These are phyloP conservation scores for Penicillium odoratum DNA, from an alignment of 495 filamentous ascomycete species.

Conservation along the genomic window DNA sequence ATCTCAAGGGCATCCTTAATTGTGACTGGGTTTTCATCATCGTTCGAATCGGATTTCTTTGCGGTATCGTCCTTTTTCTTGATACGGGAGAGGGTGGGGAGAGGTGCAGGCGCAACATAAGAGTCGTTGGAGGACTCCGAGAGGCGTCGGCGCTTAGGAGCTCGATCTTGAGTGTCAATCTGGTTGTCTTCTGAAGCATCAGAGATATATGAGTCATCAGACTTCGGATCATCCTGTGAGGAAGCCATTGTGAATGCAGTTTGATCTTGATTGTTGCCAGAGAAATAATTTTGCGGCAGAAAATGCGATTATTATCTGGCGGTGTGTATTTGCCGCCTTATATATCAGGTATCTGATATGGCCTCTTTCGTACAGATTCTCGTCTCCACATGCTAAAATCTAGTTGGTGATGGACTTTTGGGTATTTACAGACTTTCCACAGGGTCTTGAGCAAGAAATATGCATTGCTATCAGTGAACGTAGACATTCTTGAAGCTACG, in stretches of 20 bases:
- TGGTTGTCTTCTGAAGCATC: slow-evolving; percentile 27
- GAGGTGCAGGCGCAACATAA: slow-evolving; percentile 39
- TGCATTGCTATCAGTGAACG: neutral
- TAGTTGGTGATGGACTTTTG: neutral
- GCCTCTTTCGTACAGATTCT: neutral
- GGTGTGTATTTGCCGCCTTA: slow-evolving; percentile 16
- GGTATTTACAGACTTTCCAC: neutral
- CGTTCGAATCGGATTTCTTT: slow-evolving; percentile 20
- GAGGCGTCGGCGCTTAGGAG: slow-evolving; percentile 45
- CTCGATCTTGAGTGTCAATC: slow-evolving; percentile 29
- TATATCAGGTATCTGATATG: neutral
- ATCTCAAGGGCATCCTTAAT: slow-evolving; percentile 47
- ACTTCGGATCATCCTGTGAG: slow-evolving; percentile 25
- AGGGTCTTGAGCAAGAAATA: neutral
- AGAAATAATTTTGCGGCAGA: slow-evolving; percentile 45
- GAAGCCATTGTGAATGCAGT: slow-evolving; percentile 36
- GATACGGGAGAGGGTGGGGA: slow-evolving; percentile 46
- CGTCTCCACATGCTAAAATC: neutral
- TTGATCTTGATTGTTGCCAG: slow-evolving; percentile 12
- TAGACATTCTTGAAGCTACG: neutral
- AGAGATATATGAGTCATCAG: slow-evolving; percentile 26
- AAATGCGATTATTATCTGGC: slow-evolving; percentile 34
- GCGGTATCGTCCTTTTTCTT: slow-evolving; percentile 40
- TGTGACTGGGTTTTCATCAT: slow-evolving; percentile 38
- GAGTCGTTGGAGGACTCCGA: slow-evolving; percentile 44